Conservation (phyloP, 257 asterid species). For the Sherardia arvensis region DNA sequence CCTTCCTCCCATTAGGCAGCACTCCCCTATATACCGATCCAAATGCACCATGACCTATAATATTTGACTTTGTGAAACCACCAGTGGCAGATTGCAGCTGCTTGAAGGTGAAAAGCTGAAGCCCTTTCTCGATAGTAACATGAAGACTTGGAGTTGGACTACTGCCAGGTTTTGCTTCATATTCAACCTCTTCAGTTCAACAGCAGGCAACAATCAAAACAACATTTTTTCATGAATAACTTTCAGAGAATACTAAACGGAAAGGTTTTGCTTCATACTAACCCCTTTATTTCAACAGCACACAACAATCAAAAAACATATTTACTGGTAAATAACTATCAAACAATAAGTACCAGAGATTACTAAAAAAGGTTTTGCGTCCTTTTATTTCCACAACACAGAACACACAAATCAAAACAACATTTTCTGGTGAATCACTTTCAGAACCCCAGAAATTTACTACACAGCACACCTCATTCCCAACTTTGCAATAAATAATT, state of each 20-base stretch:
- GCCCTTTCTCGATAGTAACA: conserved; percentile 48
- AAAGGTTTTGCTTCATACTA: no score
- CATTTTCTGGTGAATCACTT: not conserved
- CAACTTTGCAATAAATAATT: not conserved
- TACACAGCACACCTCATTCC: not conserved
- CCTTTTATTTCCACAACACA: no score
- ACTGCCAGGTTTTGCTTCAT: conserved; percentile 36
- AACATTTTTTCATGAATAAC: no score
- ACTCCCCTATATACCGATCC: conserved; percentile 82
- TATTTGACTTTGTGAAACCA: conserved; percentile 72
- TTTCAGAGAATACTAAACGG: no score
- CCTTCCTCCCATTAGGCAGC: conserved; percentile 80
- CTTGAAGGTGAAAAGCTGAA: conserved; percentile 69
- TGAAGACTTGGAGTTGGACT: conserved; percentile 29
- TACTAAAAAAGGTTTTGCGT: no score
- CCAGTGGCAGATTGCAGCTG: conserved; percentile 91
- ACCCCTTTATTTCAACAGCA: no score
- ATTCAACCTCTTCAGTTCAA: conserved; percentile 21
- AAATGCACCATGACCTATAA: conserved; percentile 85
- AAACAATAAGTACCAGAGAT: no score
- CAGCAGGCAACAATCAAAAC: not conserved
- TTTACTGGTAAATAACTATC: no score
- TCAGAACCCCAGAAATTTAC: not conserved
- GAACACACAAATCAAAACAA: not conserved
- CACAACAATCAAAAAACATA: no score